phyloP scores from a whole-genome alignment of 2,329 filamentous ascomycete species.

The Claviceps africana region DNA sequence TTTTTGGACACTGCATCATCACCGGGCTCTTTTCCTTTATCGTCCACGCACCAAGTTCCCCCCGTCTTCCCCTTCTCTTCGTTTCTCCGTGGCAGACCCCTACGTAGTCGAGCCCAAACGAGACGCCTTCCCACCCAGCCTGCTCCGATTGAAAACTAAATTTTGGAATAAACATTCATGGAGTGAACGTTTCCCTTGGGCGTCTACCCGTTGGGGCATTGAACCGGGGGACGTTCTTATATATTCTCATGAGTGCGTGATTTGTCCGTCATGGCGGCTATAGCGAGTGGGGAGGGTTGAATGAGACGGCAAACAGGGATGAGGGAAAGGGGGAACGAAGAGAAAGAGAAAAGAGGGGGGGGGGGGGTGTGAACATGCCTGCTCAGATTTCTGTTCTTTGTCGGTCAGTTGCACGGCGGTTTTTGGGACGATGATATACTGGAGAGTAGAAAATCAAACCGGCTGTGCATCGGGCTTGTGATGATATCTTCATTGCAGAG shows the following conservation, averaged over 20 bases:
- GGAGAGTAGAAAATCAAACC: not conserved
- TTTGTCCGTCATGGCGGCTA: constrained; percentile 24
- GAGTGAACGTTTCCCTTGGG: not conserved
- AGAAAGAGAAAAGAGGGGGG: not conserved
- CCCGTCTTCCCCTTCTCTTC: not conserved
- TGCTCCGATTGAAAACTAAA: constrained; percentile 44
- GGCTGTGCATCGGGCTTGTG: constrained; percentile 1
- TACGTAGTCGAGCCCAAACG: not conserved
- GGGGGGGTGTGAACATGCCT: constrained; percentile 7
- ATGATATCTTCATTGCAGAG: constrained; percentile 4
- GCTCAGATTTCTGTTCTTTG: constrained; percentile 41
- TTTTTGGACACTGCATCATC: constrained; percentile 42
- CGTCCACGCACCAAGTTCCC: not conserved
- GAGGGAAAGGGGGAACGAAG: too few species aligned
- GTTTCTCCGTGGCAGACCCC: not conserved
- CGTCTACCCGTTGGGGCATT: not conserved
- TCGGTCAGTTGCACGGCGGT: constrained; percentile 3
- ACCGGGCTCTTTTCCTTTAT: constrained; percentile 20
- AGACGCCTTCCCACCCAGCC: constrained; percentile 13
- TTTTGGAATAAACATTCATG: not conserved
- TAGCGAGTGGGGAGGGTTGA: not conserved
- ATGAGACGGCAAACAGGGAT: not conserved
- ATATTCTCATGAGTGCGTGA: not conserved
- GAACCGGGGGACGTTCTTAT: not conserved
- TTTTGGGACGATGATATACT: not conserved